Conservation (phyloP, 140 eudicot species). For the Senecio squalidus region DNA sequence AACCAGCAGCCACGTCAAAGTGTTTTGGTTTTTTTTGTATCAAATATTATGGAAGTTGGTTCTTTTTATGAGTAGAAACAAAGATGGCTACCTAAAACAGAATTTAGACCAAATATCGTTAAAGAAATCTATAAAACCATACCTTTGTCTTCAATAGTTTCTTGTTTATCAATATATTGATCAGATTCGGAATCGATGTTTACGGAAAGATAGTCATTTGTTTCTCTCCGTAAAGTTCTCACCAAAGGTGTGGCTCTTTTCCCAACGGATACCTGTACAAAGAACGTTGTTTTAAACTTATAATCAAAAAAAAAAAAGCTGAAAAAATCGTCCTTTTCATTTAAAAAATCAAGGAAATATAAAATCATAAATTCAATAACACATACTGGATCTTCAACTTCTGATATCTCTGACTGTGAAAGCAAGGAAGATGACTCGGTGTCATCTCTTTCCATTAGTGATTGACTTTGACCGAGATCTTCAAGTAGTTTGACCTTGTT, state of each 20-base stretch:
- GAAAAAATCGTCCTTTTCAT: too few relatives aligned
- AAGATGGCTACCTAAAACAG: too few relatives aligned
- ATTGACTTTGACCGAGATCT: constrained; percentile 35
- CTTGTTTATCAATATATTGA: constrained; percentile 47
- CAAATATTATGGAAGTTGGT: too few relatives aligned
- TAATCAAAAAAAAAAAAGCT: background rate
- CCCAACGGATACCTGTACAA: constrained; percentile 52
- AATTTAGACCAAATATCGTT: too few relatives aligned
- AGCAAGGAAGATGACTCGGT: constrained; percentile 33
- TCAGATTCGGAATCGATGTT: constrained; percentile 60
- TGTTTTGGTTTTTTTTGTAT: too few relatives aligned
- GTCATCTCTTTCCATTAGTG: constrained; percentile 38
- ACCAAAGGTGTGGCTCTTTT: constrained; percentile 42
- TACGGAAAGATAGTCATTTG: constrained; percentile 72
- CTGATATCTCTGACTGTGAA: constrained; percentile 67
- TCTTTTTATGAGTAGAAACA: too few relatives aligned
- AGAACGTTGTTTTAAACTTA: background rate
- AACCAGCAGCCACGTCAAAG: too few relatives aligned
- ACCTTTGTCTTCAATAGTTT: constrained; percentile 74
- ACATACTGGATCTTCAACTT: constrained; percentile 68
- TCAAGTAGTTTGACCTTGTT: constrained; percentile 61
- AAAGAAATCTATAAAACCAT: constrained; percentile 2
- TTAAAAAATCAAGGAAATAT: too few relatives aligned
- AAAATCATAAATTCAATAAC: constrained; percentile 1
- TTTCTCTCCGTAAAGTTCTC: constrained; percentile 64